Evolutionary conservation across 176 grass and related monocot species (phyloP), one percentile per base, ranked within the genome.

Genomic region (Tuctoria greenei): DNA sequence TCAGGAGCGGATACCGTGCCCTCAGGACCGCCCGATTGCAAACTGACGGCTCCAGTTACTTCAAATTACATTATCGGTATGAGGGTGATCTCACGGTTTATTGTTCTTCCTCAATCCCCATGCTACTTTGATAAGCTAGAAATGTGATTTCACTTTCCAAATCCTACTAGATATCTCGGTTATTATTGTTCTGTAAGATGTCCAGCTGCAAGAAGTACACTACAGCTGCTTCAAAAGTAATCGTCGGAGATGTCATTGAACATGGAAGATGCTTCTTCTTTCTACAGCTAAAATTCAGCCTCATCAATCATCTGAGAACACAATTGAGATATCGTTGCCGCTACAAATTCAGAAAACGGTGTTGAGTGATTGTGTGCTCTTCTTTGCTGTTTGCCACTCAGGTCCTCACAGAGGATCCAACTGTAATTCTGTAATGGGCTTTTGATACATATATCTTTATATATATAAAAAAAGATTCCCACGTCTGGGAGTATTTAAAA

Each of bases 331-430:
- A 66, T 42, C 44, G 54, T 3, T 68, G 65, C 20, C 35, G 18
- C 64, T 52, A 34, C n/a, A 55, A 34, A 75, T 75, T 79, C 81
- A 88, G 81, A 69, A 21, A 71, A 23, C 80, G 58, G 27, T 31
- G 31, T 31, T 31, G 31, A 3, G 31, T 31, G 31, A 3, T 31
- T 31, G 31, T 3, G 31, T 31, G 31, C 3, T 31, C 31, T 31
- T 31, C 31, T 31, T 31, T 31, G 31, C 31, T 31, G 31, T 31
- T 31, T 31, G 31, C 31, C 3, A 31, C 31, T 31, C 31, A 31
- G 31, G 31, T 31, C 31, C 31, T 31, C 31, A 3, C 31, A 3
- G 31, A 31, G 31, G 31, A 31, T 31, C 31, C 31, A 31, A 31
- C 31, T 31, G 31, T 31, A 31, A 31, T 3, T 2, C 31, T 31